Percentiles rank a stretch among this genome's conserved stretches.
phyloP scores from a whole-genome alignment of 1,284 basidiomycete genomes.

The Irpex sp. region DNA sequence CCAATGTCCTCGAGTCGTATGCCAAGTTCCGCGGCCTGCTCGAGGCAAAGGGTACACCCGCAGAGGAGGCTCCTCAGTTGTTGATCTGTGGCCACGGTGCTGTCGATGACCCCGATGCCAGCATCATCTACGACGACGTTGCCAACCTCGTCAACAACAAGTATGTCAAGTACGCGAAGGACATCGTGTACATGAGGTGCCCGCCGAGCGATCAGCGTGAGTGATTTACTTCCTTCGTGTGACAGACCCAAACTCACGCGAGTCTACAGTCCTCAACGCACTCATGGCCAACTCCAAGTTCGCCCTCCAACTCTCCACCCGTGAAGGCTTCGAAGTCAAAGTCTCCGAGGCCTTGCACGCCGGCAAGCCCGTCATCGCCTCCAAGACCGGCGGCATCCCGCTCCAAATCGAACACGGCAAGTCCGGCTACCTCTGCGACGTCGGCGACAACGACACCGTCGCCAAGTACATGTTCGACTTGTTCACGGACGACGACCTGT shows the following conservation, averaged over 20 bases:
- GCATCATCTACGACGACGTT: constrained; percentile 81
- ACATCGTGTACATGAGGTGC: constrained; percentile 76
- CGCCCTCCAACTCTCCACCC: constrained; percentile 74
- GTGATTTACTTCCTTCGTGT: constrained; percentile 24
- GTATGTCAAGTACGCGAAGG: constrained; percentile 57
- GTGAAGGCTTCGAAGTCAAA: constrained; percentile 92
- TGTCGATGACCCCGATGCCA: constrained; percentile 83
- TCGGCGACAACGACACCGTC: constrained; percentile 70
- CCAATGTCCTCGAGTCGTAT: constrained; percentile 81
- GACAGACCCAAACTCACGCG: not conserved
- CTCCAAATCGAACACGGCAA: constrained; percentile 82
- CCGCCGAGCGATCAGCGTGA: constrained; percentile 77
- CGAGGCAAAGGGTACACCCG: constrained; percentile 36
- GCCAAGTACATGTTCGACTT: constrained; percentile 72
- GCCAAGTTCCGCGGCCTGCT: constrained; percentile 70
- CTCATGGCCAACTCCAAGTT: constrained; percentile 75
- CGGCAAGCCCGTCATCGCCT: constrained; percentile 79
- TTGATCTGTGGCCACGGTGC: constrained; percentile 86
- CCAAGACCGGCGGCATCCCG: constrained; percentile 83
- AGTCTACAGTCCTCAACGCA: constrained; percentile 64
- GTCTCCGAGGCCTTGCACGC: constrained; percentile 87
- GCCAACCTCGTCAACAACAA: constrained; percentile 53
- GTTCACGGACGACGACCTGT: constrained; percentile 66
- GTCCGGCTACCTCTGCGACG: constrained; percentile 75
- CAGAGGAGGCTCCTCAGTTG: constrained; percentile 69